Base-by-base conservation (phyloP, 805 yeast genomes). In the Yamadazyma phyllophila region DNA sequence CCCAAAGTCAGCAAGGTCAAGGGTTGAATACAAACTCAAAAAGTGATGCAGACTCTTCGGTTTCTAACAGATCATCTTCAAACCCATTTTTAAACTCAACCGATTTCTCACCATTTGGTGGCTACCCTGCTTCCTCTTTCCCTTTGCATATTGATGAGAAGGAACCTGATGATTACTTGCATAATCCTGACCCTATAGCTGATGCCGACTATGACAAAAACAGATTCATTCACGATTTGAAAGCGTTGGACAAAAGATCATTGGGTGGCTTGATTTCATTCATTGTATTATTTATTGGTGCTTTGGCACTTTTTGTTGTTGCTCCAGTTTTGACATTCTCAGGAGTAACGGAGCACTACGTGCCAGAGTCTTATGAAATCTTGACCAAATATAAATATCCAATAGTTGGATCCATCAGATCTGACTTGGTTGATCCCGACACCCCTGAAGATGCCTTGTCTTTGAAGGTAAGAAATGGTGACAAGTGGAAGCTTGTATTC, bases 101-200 rank as follows among this genome's bases (percentile, higher is more conserved):
- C 16, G 94, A 85, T 58, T 82, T 83, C 53, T 81, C 87, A 39
- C 99, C 98, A 2, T 92, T 92, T 68, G 99, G 98, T 42, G 98
- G 98, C 12, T 92, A 88, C 65, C 98, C 99, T 0, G 95, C 96
- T 7, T 76, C 90, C 13, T 82, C 89, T 4, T 92, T 92, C 69
- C 99, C 99, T 1, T 71, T 92, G 46, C 84, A 80, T 55, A 82
- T 94, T 52, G 97, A 92, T 48, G 98, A 92, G 56, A 88, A 88
- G 66, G 99, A 92, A 66, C 85, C 87, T 8, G 99, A 92, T 68
- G 99, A 92, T 65, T 91, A 88, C 60, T 63, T 94, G 53, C 98
- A 92, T 66, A 94, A 92, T 66, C 98, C 98, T 1, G 97, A 92
- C 64, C 97, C 97, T 8, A 84, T 90, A 31, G 87, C 82, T 37